Evolutionary conservation across 75 land plant species (phyloP), one percentile per base, ranked within the genome.

Genomic region (Picea sitchensis): DNA sequence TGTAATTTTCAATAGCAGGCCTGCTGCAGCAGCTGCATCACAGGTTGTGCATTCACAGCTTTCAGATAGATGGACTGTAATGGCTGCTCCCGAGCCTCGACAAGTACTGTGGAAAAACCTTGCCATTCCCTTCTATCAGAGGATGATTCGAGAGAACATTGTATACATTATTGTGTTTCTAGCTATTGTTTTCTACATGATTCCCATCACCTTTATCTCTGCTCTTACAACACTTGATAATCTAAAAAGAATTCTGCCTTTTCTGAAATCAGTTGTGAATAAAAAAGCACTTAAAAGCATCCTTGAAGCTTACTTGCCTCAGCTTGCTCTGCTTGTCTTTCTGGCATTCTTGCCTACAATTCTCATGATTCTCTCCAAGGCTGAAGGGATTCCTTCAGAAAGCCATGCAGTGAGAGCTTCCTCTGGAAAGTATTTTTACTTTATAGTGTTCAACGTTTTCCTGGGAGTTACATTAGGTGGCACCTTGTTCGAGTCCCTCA

Each of bases 361-460:
- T 38, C 89, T 96, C 20, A 18, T 90, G 88, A 80, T 83, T 64
- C 87, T 96, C 6, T 94, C 99, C 17, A 84, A 88, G 79, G 3
- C 64, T 18, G 99, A 96, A 81, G 99, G 99, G 23, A 84, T 92
- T 13, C 84, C 90, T 65, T 85, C 91, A 8, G 67, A 76, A 79
- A 87, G 95, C 78, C 99, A 96, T 65, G 82, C 81, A 17, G 77
- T 78, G 58, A 87, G 99, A 32, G 92, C 90, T 30, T 81, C 96
- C 0, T 89, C 95, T 59, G 99, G 99, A 31, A 96, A 96, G 80
- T 94, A 91, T 76, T 96, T 94, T 76, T 96, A 96, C 51, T 96
- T 96, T 63, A 79, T 83, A 8, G 85, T 92, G 41, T 86, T 96
- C 72, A 96, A 96, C 80, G 92, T 96, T 14, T 96, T 94, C 61